Base-by-base conservation (phyloP, 148 eudicot species). In the Silene conica region DNA sequence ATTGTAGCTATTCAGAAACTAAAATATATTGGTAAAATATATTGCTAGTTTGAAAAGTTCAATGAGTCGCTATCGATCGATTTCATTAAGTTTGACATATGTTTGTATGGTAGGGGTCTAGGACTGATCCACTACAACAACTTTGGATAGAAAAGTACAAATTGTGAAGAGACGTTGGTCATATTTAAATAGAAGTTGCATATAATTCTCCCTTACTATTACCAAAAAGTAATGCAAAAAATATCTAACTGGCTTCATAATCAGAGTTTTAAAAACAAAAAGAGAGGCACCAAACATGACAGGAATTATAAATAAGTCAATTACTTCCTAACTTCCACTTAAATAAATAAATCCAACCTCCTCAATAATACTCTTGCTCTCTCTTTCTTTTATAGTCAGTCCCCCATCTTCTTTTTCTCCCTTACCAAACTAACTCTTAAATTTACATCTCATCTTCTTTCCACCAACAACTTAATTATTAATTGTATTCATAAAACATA, bases 261-360 rank as follows among this genome's bases (percentile, higher is more conserved):
- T 22, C 5, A 68, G 57, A 21, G 34, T 68, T 45, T 45, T 46
- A 67, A 67, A 67, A 12, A 13, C 1, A 45, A 43, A 13, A 45
- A 45, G 5, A 18, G 56, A 46, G 56, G 21, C 71, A 46, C 46
- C 71, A 68, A 45, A 68, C 71, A 68, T 68, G 56, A 68, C 31
- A 68, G 11, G 23, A 20, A 65, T 0, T 18, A 34, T 34, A 45
- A 19, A 41, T 43, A 43, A 4, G 16, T 18, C 3, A 13, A 68
- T 46, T 68, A 22, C 57, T 68, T 67, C 71, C 31, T n/a, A 68
- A 68, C 56, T 20, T 68, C 56, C 56, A 11, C 20, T 43, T 67
- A 67, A 45, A 68, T 68, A 68, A 68, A 50, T 50, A 50, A 28
- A 10, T 55, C 26, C 71, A 45, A 46, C 34, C 1, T 54, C 56